A percentile compares a stretch with the other conserved stretches of the same genome.
These are phyloP conservation scores for Epithele typhae DNA, from an alignment of 768 basidiomycete species.

Conservation along the genomic window DNA sequence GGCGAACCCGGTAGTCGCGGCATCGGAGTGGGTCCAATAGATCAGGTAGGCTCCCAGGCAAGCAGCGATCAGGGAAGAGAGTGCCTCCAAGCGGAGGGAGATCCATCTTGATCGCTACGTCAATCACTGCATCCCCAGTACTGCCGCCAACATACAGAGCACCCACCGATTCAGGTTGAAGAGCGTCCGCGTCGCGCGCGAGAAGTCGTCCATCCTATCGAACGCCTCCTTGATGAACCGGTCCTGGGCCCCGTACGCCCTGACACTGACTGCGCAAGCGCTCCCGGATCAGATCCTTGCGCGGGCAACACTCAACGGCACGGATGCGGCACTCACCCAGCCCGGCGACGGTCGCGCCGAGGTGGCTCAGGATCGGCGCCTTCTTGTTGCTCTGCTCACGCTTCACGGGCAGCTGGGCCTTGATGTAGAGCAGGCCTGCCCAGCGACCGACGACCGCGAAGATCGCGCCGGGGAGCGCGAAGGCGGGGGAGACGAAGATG, in stretches of 20 bases:
- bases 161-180: constrained; percentile 41
- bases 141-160: too few species aligned
- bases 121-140: too few species aligned
- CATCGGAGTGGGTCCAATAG: constrained; percentile 37
- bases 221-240: constrained; percentile 39
- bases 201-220: constrained; percentile 43
- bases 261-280: constrained; percentile 30
- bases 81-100: constrained; percentile 48
- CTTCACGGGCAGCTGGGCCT: constrained; percentile 55
- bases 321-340: constrained; percentile 27
- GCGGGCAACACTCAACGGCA: constrained; percentile 15
- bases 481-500: constrained; percentile 35
- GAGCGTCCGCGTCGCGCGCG: constrained; percentile 36
- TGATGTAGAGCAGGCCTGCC: constrained; percentile 50
- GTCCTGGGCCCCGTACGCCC: constrained; percentile 52
- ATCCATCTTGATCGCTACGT: too few species aligned
- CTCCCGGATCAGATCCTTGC: constrained; percentile 18
- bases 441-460: constrained; percentile 36
- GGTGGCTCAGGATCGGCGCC: constrained; percentile 47
- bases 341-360: constrained; percentile 50
- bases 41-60: constrained; percentile 49
- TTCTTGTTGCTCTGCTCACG: constrained; percentile 50
- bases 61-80: constrained; percentile 46
- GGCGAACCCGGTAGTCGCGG: constrained; percentile 37
- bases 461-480: constrained; percentile 34